Evolutionary conservation across 441 rosid genomes (phyloP).

Genomic region (Corymbia citriodora): DNA sequence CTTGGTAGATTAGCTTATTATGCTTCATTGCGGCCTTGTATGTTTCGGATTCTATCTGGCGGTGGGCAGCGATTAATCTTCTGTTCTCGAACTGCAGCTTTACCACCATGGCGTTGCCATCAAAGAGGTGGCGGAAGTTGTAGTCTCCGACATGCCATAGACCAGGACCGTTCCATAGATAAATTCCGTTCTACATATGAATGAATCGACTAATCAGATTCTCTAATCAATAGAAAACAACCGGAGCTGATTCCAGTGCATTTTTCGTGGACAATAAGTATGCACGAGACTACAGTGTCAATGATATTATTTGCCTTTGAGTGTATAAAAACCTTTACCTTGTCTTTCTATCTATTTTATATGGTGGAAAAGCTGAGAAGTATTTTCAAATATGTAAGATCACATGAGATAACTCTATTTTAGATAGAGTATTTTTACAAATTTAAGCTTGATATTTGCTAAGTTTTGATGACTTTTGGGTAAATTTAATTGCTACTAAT

Average conservation of each 20-base stretch:
- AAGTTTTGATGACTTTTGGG: too few relatives aligned
- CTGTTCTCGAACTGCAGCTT: constrained; percentile 68
- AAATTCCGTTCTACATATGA: constrained; percentile 79
- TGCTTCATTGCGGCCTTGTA: constrained; percentile 77
- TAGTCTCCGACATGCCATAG: constrained; percentile 73
- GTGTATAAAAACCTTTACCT: neutral
- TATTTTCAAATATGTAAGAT: neutral
- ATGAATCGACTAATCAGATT: neutral
- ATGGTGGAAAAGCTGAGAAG: neutral
- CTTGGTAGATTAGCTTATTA: constrained; percentile 67
- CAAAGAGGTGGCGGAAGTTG: constrained; percentile 91
- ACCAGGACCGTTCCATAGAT: constrained; percentile 87
- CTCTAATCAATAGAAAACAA: neutral
- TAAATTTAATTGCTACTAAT: too few relatives aligned
- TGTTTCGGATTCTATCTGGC: constrained; percentile 77
- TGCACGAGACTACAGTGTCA: neutral
- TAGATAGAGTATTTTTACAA: too few relatives aligned
- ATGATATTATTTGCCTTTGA: neutral
- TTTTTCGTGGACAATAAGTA: neutral
- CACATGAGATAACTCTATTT: neutral
- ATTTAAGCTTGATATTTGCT: too few relatives aligned
- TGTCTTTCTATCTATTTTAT: neutral
- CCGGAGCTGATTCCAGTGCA: neutral
- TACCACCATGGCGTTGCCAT: constrained; percentile 78
- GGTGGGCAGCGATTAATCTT: constrained; percentile 59